Conservation (phyloP, 163 green algal genomes). For the Volvox carteri region DNA sequence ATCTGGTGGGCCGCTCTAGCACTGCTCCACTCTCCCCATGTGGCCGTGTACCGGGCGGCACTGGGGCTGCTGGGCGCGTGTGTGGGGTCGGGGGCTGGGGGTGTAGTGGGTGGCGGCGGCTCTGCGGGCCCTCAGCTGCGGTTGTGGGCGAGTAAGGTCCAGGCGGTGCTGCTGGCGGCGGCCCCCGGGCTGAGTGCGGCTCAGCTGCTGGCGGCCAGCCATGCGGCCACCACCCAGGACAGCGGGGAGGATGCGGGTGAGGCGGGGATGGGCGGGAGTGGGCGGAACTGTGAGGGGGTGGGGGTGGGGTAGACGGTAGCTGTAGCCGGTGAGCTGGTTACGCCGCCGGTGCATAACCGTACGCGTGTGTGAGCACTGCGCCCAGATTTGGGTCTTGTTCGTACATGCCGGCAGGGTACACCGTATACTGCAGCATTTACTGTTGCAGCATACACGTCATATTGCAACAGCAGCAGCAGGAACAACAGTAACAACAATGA, state of each 20-base stretch:
- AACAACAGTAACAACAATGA: too few relatives aligned
- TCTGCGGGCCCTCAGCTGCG: conserved; percentile 62
- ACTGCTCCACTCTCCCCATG: conserved; percentile 79
- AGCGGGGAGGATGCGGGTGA: conserved; percentile 17
- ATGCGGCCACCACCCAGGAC: conserved; percentile 26
- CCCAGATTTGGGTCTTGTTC: too few relatives aligned
- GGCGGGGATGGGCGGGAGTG: neutral
- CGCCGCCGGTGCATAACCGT: too few relatives aligned
- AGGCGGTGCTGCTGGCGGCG: conserved; percentile 84
- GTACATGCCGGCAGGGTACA: too few relatives aligned
- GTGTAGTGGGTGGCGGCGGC: neutral
- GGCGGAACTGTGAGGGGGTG: neutral
- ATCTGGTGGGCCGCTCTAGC: conserved; percentile 84
- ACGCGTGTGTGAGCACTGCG: too few relatives aligned
- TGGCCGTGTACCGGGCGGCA: conserved; percentile 82
- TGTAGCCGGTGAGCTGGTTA: too few relatives aligned
- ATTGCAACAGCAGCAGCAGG: neutral
- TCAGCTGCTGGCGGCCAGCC: conserved; percentile 32
- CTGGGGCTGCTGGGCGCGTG: conserved; percentile 79
- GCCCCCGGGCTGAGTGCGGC: conserved; percentile 48
- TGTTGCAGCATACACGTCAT: neutral
- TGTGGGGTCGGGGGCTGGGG: conserved; percentile 55
- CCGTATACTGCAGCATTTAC: too few relatives aligned
- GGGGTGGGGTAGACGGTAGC: neutral
- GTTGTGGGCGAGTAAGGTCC: conserved; percentile 77